Base-by-base conservation (phyloP, 208 protist genomes). In the Trypanosoma vivax region DNA sequence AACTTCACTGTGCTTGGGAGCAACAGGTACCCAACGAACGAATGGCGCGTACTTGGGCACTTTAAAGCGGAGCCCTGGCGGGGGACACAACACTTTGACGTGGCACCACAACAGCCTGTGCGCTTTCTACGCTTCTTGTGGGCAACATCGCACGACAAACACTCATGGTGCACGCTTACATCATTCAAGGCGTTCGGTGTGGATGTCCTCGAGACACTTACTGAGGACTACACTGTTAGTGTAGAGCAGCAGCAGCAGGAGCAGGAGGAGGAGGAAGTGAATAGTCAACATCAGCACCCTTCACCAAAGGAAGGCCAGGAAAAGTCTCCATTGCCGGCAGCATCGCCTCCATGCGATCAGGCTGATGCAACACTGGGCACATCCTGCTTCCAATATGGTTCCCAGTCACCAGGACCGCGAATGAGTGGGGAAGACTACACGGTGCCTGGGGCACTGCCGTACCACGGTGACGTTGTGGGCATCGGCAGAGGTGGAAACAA, bases 141-240 rank as follows among this genome's bases (percentile, higher is more conserved):
- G 70, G 62, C 37, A 19, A 76, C 50, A 18, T 67, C 63, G 5
- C 31, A 70, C 47, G 51, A 45, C 3, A 57, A 50, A 18, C 49
- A 76, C 52, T 53, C 64, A 19, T 76, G 56, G 64, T 76, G 70
- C 50, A 72, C 70, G 11, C 31, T 76, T 33, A 76, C 70, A 11
- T 18, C 50, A 3, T 65, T 76, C 39, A 49, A 58, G 31, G 58
- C 38, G 13, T 76, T 58, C 46, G 70, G 70, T 23, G 52, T 72
- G 19, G 70, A 76, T 57, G 63, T 56, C 0, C 59, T 76, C 14
- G 70, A 76, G 30, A 72, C 62, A 21, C 46, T 70, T n/a, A 59
- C 70, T 18, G 47, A 57, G 31, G 52, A 61, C n/a, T 59, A 63
- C 42, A 38, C 11, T 13, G 40, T 29, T 1, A 50, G 63, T 14